Conservation (phyloP, 2,329 filamentous ascomycete species). For the Fusarium guadeloupense region DNA sequence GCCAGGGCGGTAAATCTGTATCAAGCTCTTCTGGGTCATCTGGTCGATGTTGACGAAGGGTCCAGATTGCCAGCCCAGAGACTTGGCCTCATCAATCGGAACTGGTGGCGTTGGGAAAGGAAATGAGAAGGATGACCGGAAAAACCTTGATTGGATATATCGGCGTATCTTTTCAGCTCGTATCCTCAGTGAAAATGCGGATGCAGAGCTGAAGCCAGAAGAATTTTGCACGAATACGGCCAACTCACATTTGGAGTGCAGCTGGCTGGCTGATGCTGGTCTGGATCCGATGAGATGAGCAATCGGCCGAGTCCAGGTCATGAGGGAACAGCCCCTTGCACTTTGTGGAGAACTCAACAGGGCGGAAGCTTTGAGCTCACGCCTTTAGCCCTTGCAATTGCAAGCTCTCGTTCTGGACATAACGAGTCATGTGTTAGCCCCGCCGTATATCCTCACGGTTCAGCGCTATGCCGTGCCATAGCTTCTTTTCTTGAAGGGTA, state of each 20-base stretch:
- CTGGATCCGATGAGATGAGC: conserved; percentile 14
- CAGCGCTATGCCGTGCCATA: conserved; percentile 4
- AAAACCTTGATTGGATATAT: background rate
- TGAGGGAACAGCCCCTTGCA: conserved; percentile 9
- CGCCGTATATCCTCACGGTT: background rate
- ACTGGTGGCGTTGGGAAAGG: background rate
- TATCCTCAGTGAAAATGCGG: background rate
- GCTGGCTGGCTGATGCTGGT: conserved; percentile 1
- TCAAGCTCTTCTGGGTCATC: conserved; percentile 19
- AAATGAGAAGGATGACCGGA: background rate
- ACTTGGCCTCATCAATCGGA: background rate
- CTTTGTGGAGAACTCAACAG: conserved; percentile 18
- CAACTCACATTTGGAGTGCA: conserved; percentile 18
- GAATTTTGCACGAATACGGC: background rate
- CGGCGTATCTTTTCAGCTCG: conserved; percentile 5
- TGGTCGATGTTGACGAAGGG: background rate
- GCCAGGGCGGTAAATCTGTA: conserved; percentile 31
- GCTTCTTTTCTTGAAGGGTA: conserved; percentile 16
- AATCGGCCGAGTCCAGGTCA: conserved; percentile 33
- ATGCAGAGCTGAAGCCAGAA: background rate
- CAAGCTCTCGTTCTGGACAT: background rate
- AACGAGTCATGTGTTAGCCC: conserved; percentile 31
- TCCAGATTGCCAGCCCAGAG: conserved; percentile 2
- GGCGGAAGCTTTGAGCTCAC: conserved; percentile 7
- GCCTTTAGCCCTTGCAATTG: conserved; percentile 17